Percentiles rank a stretch among this genome's conserved stretches.
phyloP scores from a whole-genome alignment of 169 alveolate species.

The Cryptosporidium sp. region DNA sequence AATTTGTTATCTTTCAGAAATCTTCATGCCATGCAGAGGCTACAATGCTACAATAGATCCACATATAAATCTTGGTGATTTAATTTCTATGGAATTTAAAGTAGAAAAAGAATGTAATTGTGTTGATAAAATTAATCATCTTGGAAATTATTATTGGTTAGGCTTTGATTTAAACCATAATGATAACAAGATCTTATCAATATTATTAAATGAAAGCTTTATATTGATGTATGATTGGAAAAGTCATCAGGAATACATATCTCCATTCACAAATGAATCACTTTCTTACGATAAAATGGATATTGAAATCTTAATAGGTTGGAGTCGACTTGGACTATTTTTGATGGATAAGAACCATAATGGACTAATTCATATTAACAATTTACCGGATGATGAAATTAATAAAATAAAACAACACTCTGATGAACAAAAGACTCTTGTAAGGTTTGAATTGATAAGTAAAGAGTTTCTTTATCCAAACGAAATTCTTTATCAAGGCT shows the following conservation, averaged over 20 bases:
- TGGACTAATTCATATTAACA: conserved; percentile 4
- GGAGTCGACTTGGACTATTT: conserved; percentile 26
- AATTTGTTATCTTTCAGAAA: not conserved
- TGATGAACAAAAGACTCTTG: conserved; percentile 1
- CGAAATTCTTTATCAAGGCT: conserved; percentile 17
- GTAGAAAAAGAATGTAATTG: conserved; percentile 15
- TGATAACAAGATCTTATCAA: not conserved
- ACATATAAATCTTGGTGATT: not conserved
- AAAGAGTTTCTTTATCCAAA: conserved; percentile 13
- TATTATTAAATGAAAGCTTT: conserved; percentile 13
- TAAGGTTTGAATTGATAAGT: conserved; percentile 1
- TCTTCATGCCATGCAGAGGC: conserved; percentile 27
- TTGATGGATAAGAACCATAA: not conserved
- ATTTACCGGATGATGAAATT: not conserved
- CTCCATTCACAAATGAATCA: conserved; percentile 49
- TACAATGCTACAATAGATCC: conserved; percentile 13
- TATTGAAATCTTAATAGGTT: conserved; percentile 4
- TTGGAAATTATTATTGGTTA: conserved; percentile 30
- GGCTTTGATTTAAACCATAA: conserved; percentile 33
- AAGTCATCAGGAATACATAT: not conserved
- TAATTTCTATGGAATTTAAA: not conserved
- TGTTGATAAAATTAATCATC: not conserved
- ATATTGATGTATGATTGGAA: conserved; percentile 31
- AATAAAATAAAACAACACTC: not conserved
- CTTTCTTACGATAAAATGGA: conserved; percentile 6